Percentiles rank a stretch among this genome's conserved stretches.
These are phyloP conservation scores for Boletales sp. DNA, from an alignment of 768 basidiomycete genomes.

Conservation along the genomic window DNA sequence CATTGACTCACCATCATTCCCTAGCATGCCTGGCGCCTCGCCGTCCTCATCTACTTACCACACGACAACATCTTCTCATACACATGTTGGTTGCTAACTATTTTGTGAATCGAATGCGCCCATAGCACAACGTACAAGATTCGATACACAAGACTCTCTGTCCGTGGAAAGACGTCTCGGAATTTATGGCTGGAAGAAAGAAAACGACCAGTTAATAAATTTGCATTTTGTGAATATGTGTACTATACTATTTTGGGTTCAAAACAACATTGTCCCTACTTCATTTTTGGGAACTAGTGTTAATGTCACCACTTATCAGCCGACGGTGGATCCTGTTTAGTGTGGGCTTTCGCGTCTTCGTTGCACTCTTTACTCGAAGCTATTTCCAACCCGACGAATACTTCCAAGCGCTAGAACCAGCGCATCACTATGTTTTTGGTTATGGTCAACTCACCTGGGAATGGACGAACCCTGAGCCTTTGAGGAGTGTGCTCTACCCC, in stretches of 20 bases:
- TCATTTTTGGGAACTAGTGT: too few species aligned
- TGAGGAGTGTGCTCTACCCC: slow-evolving; percentile 82
- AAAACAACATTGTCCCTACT: neutral
- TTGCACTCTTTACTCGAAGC: slow-evolving; percentile 72
- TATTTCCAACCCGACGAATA: slow-evolving; percentile 98
- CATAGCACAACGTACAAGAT: slow-evolving; percentile 14
- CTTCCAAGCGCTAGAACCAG: slow-evolving; percentile 92
- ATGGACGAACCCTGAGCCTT: slow-evolving; percentile 69
- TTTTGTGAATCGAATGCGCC: slow-evolving; percentile 4
- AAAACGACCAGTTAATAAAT: neutral
- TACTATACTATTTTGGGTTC: neutral
- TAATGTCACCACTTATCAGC: neutral
- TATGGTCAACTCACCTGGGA: slow-evolving; percentile 96
- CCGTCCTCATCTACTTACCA: slow-evolving; percentile 1
- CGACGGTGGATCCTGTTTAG: slow-evolving; percentile 30
- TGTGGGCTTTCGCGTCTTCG: slow-evolving; percentile 48
- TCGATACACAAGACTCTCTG: neutral
- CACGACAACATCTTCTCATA: slow-evolving; percentile 14
- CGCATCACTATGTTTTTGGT: slow-evolving; percentile 84
- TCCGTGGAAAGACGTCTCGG: slow-evolving; percentile 23
- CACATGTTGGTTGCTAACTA: slow-evolving; percentile 25
- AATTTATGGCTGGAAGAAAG: slow-evolving; percentile 34
- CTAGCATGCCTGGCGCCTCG: slow-evolving; percentile 1
- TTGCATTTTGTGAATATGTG: neutral
- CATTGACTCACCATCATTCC: slow-evolving; percentile 20